Conservation (phyloP, 352 stramenopile species). For the Globisporangium mamillatum region DNA sequence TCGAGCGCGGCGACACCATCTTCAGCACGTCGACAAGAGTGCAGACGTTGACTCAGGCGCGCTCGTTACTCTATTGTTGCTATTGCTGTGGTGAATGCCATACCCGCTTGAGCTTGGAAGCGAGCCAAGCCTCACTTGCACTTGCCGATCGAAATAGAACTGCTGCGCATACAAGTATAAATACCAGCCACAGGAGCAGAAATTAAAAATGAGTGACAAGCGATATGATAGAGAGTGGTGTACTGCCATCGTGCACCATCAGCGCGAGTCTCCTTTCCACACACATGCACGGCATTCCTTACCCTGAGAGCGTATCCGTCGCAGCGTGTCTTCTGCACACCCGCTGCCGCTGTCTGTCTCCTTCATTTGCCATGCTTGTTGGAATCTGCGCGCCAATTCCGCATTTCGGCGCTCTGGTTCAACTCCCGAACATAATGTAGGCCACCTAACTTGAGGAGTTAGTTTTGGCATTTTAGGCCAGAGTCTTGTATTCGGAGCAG, state of each 20-base stretch:
- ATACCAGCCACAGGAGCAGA: neutral
- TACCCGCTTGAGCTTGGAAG: neutral
- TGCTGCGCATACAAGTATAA: neutral
- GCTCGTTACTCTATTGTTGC: neutral
- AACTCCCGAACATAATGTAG: neutral
- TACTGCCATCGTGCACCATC: neutral
- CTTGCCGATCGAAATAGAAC: constrained; percentile 7
- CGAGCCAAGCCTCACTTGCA: neutral
- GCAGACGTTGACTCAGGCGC: neutral
- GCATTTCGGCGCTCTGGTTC: no score
- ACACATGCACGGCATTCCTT: neutral
- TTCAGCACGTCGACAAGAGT: neutral
- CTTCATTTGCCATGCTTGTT: no score
- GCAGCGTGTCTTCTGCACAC: no score
- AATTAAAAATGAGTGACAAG: neutral
- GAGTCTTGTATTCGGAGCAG: neutral
- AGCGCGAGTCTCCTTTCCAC: neutral
- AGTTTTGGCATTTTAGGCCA: neutral
- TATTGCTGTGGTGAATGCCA: neutral
- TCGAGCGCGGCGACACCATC: constrained; percentile 14
- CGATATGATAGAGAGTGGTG: neutral
- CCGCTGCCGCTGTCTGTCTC: no score
- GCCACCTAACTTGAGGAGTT: neutral
- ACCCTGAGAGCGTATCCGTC: neutral
- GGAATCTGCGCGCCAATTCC: no score